Evolutionary conservation across 495 filamentous ascomycete genomes (phyloP).

Genomic region (Hypomontagnella submonticulosa): DNA sequence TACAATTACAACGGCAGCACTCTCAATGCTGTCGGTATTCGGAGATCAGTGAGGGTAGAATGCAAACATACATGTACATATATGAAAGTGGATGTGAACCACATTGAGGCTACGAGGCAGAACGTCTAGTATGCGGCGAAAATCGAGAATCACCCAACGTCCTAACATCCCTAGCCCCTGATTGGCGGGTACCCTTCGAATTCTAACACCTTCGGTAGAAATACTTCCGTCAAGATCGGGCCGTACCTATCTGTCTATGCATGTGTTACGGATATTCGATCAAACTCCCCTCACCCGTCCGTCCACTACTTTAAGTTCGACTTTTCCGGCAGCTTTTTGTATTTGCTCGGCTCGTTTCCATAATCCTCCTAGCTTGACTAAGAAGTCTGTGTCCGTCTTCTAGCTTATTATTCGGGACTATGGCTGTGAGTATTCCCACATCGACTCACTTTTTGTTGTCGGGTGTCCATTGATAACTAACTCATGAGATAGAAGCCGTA

Average conservation of each 20-base stretch:
- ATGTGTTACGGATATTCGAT: slow-evolving; percentile 10
- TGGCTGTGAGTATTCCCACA: slow-evolving; percentile 42
- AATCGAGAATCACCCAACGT: slow-evolving; percentile 19
- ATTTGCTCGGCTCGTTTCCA: slow-evolving; percentile 11
- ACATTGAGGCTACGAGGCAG: slow-evolving; percentile 1
- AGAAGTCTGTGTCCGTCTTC: slow-evolving; percentile 2
- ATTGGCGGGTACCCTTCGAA: slow-evolving; percentile 19
- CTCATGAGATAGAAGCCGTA: slow-evolving; percentile 49
- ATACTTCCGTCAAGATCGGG: slow-evolving; percentile 33
- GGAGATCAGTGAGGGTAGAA: slow-evolving; percentile 6
- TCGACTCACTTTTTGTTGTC: not conserved
- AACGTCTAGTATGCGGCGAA: slow-evolving; percentile 16
- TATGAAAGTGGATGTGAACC: slow-evolving; percentile 1
- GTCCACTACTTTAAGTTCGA: slow-evolving; percentile 28
- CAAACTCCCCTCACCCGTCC: slow-evolving; percentile 20
- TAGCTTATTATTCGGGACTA: slow-evolving; percentile 12
- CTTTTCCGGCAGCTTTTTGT: slow-evolving; percentile 1
- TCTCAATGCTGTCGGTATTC: not conserved
- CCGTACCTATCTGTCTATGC: slow-evolving; percentile 19
- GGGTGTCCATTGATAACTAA: slow-evolving; percentile 10
- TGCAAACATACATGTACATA: slow-evolving; percentile 11
- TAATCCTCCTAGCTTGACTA: slow-evolving; percentile 3
- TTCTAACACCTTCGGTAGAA: slow-evolving; percentile 31
- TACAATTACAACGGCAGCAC: no score
- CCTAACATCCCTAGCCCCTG: slow-evolving; percentile 19